Conservation (phyloP, 352 stramenopile species). For the Pythium apleroticum region DNA sequence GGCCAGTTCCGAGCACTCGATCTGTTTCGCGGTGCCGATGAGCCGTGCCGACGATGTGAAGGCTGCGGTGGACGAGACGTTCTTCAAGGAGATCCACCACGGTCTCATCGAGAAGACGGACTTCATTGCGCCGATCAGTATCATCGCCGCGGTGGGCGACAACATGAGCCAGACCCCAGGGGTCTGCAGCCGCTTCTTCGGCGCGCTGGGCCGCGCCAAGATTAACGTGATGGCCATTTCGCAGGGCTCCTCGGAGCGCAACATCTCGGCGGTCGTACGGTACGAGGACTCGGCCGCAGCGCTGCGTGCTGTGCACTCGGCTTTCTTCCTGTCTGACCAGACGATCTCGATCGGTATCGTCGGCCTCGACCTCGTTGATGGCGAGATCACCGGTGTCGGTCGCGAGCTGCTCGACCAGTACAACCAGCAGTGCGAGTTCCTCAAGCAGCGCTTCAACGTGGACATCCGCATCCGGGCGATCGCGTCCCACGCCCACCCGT, state of each 20-base stretch:
- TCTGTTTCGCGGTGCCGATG: conserved; percentile 93
- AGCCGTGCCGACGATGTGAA: conserved; percentile 64
- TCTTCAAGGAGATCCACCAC: conserved; percentile 89
- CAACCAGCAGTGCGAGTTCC: conserved; percentile 79
- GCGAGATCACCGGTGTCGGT: conserved; percentile 60
- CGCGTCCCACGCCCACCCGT: conserved; percentile 47
- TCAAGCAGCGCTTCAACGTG: conserved; percentile 83
- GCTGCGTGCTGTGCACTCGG: conserved; percentile 92
- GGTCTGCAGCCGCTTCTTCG: conserved; percentile 94
- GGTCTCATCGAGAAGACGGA: conserved; percentile 80
- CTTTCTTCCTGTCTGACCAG: conserved; percentile 94
- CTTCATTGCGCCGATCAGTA: conserved; percentile 88
- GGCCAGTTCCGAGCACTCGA: conserved; percentile 94
- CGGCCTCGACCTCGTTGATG: conserved; percentile 61
- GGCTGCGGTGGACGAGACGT: conserved; percentile 76
- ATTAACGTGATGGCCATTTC: conserved; percentile 96
- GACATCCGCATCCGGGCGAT: conserved; percentile 84
- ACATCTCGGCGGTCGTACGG: conserved; percentile 94
- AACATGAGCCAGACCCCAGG: conserved; percentile 93
- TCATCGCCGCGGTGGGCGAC: conserved; percentile 95
- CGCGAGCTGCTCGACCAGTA: conserved; percentile 87
- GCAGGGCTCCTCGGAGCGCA: conserved; percentile 93
- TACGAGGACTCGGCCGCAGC: conserved; percentile 89
- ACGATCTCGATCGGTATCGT: conserved; percentile 92
- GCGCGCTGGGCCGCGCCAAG: conserved; percentile 89